Percentiles rank a stretch among this genome's conserved stretches.
Evolutionary conservation across 352 stramenopile species (phyloP).

Genomic region (Phytopythium montanum): DNA sequence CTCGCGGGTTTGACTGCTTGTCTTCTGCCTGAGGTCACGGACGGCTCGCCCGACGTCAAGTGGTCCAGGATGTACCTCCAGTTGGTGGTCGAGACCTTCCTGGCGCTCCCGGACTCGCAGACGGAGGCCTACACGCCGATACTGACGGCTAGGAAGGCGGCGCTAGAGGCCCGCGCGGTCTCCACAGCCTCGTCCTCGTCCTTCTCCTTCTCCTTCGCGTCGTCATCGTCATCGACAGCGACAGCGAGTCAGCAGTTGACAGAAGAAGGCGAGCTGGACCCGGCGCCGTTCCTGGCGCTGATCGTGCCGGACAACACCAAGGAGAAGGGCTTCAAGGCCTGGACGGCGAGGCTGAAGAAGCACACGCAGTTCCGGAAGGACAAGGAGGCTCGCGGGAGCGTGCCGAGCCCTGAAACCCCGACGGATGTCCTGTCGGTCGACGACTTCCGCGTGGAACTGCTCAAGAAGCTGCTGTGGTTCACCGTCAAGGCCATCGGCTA

Average conservation of each 20-base stretch:
- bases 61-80: constrained; percentile 70
- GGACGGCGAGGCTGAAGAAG: constrained; percentile 14
- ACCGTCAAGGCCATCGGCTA: constrained; percentile 75
- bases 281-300: constrained; percentile 55
- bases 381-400: constrained; percentile 16
- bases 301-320: constrained; percentile 30
- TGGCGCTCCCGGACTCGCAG: constrained; percentile 43
- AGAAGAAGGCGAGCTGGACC: constrained; percentile 29
- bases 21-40: constrained; percentile 56
- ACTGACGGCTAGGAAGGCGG: constrained; percentile 32
- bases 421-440: constrained; percentile 19
- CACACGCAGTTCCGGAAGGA: constrained; percentile 22
- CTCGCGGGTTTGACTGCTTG: constrained; percentile 66
- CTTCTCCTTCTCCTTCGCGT: constrained; percentile 3
- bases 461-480: constrained; percentile 77
- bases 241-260: neutral
- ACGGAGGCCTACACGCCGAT: constrained; percentile 73
- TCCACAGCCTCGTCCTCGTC: constrained; percentile 10
- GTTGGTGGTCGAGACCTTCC: constrained; percentile 59
- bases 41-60: constrained; percentile 45
- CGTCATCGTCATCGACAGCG: constrained; percentile 4
- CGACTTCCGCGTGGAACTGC: constrained; percentile 50
- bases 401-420: constrained; percentile 3
- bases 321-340: constrained; percentile 22
- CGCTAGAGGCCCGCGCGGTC: constrained; percentile 16